Percentiles rank a stretch among this genome's conserved stretches.
These are phyloP conservation scores for Arthrobotrys pseudoclavata DNA, from an alignment of 2,329 filamentous ascomycete species.

Conservation along the genomic window DNA sequence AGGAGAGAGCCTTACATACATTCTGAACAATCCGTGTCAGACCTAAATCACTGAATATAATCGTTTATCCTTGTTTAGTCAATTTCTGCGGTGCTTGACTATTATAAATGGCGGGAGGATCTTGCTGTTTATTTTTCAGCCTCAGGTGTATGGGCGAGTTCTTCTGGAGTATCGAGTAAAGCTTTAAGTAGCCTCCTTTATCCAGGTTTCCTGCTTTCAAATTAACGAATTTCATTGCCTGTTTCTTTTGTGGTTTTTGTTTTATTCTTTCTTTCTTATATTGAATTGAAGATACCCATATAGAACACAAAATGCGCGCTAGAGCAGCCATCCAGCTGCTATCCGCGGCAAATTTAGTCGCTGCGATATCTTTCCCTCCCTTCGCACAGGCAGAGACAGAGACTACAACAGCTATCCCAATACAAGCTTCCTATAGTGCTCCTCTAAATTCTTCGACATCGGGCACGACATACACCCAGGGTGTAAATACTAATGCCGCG, in stretches of 20 bases:
- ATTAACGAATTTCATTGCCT: slow-evolving; percentile 25
- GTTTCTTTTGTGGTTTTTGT: slow-evolving; percentile 9
- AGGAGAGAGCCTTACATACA: slow-evolving; percentile 21
- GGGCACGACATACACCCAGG: neutral
- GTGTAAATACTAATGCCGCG: neutral
- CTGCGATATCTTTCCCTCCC: slow-evolving; percentile 13
- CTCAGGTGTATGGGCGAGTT: slow-evolving; percentile 15
- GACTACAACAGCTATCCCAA: neutral
- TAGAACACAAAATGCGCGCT: slow-evolving; percentile 30
- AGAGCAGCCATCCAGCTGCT: slow-evolving; percentile 41
- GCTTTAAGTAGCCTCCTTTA: slow-evolving; percentile 38
- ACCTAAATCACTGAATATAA: slow-evolving; percentile 46
- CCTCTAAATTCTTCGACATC: slow-evolving; percentile 36
- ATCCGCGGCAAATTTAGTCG: slow-evolving; percentile 36
- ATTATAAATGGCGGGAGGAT: slow-evolving; percentile 27
- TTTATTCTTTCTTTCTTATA: slow-evolving; percentile 11
- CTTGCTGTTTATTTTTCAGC: slow-evolving; percentile 22
- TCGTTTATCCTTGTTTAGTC: slow-evolving; percentile 52
- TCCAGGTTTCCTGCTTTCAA: slow-evolving; percentile 3
- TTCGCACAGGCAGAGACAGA: neutral
- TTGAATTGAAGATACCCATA: slow-evolving; percentile 29
- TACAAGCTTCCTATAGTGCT: slow-evolving; percentile 22
- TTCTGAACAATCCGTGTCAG: slow-evolving; percentile 29
- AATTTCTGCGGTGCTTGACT: slow-evolving; percentile 28
- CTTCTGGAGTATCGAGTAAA: slow-evolving; percentile 20